These are phyloP conservation scores for Arabidopsis thaliana DNA, from an alignment of 345 rosid species.

Conservation along the genomic window DNA sequence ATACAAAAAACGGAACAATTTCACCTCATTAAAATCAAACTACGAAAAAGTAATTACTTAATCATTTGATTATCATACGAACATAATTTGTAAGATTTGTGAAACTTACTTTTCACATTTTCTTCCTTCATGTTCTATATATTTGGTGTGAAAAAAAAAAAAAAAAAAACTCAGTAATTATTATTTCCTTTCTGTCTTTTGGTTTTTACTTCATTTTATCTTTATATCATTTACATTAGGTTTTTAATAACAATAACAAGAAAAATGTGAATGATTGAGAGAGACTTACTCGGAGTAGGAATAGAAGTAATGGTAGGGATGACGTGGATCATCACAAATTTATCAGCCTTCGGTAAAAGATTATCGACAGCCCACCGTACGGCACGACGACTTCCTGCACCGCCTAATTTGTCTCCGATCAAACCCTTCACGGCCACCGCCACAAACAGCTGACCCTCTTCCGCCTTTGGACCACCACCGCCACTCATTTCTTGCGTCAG, in stretches of 20 bases:
- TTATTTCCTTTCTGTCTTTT: no score
- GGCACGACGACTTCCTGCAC: slow-evolving; percentile 76
- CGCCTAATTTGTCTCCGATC: slow-evolving; percentile 50
- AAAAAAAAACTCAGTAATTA: no score
- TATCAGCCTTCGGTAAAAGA: slow-evolving; percentile 54
- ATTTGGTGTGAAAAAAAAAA: neutral
- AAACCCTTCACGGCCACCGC: slow-evolving; percentile 81
- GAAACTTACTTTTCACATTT: neutral
- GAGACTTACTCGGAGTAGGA: slow-evolving; percentile 72
- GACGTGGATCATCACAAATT: slow-evolving; percentile 71
- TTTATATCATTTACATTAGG: neutral
- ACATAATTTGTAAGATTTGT: no score
- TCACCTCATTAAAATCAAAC: neutral
- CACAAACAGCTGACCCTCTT: slow-evolving; percentile 47
- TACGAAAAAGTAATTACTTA: neutral
- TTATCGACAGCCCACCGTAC: slow-evolving; percentile 79
- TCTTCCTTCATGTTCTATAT: neutral
- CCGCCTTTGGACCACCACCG: slow-evolving; percentile 27
- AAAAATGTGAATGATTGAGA: slow-evolving; percentile 15
- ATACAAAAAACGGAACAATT: no score
- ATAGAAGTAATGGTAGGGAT: slow-evolving; percentile 66
- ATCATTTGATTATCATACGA: neutral
- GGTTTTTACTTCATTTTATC: no score
- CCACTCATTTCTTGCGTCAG: slow-evolving; percentile 34
- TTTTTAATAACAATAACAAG: neutral